Evolutionary conservation across 2,329 filamentous ascomycete species (phyloP).

Genomic region (Kalaharituber pfeilii): DNA sequence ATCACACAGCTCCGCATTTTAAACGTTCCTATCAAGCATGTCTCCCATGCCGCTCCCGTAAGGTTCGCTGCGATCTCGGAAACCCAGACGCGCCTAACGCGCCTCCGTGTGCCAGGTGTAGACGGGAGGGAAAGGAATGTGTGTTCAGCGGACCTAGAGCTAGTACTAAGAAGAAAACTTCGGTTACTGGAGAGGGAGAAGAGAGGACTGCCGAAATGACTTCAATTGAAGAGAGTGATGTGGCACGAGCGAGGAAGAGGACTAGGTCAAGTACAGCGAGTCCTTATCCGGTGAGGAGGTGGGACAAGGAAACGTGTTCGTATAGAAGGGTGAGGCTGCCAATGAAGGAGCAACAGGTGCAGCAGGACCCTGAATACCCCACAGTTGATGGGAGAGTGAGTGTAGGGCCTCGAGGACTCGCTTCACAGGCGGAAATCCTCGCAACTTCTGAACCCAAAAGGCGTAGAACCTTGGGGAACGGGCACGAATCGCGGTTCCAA

Average conservation of each 20-base stretch:
- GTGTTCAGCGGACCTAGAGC: background rate
- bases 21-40: constrained; percentile 48
- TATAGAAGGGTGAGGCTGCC: background rate
- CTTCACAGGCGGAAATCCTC: too few relatives aligned
- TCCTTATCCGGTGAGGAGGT: background rate
- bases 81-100: constrained; percentile 15
- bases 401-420: too few relatives aligned
- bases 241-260: background rate
- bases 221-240: background rate
- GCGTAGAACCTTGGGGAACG: background rate
- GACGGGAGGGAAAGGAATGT: background rate
- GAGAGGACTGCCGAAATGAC: background rate
- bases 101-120: background rate
- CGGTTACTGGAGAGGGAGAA: background rate
- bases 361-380: too few relatives aligned
- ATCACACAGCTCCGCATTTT: constrained; percentile 5
- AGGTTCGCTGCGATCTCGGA: constrained; percentile 45
- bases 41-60: constrained; percentile 44
- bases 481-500: background rate
- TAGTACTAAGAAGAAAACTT: background rate
- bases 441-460: too few relatives aligned
- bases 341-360: background rate
- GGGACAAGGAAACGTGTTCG: background rate
- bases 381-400: too few relatives aligned
- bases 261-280: background rate